Evolutionary conservation across 1,284 basidiomycete species (phyloP).

Genomic region (Fomes fomentarius): DNA sequence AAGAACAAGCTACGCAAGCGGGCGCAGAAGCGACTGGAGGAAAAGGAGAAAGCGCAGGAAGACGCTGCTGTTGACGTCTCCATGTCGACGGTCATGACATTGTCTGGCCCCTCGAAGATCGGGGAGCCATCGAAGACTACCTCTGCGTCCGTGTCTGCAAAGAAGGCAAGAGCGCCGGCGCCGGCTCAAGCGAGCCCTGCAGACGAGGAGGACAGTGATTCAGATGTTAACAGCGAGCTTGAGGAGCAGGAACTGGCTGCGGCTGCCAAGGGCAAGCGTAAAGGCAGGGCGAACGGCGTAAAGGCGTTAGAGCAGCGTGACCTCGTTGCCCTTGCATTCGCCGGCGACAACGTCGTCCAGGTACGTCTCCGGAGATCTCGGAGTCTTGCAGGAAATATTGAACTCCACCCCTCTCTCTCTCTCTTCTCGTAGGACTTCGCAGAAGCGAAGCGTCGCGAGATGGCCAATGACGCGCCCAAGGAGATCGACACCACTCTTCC

Average conservation of each 20-base stretch:
- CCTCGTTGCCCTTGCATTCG: conserved; percentile 93
- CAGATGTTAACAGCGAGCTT: conserved; percentile 65
- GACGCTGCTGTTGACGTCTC: conserved; percentile 83
- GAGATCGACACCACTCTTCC: conserved; percentile 90
- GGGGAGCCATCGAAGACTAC: conserved; percentile 18
- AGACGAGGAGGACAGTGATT: conserved; percentile 45
- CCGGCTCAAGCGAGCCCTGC: conserved; percentile 2
- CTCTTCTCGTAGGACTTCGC: conserved; percentile 71
- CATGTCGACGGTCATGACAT: conserved; percentile 52
- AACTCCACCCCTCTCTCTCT: neutral
- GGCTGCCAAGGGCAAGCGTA: conserved; percentile 46
- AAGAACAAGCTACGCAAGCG: conserved; percentile 73
- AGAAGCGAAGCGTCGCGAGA: conserved; percentile 78
- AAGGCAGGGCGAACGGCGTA: conserved; percentile 43
- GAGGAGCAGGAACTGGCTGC: conserved; percentile 64
- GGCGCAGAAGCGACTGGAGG: conserved; percentile 53
- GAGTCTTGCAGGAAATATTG: too few relatives aligned
- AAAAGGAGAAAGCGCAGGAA: conserved; percentile 59
- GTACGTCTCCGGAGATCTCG: conserved; percentile 43
- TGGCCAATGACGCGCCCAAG: conserved; percentile 83
- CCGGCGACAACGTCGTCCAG: conserved; percentile 92
- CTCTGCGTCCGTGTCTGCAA: conserved; percentile 9
- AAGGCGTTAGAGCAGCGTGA: conserved; percentile 85
- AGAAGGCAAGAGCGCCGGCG: conserved; percentile 20
- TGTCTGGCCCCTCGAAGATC: conserved; percentile 30